Evolutionary conservation across 768 basidiomycete species (phyloP).

Genomic region (Trametes cingulata): DNA sequence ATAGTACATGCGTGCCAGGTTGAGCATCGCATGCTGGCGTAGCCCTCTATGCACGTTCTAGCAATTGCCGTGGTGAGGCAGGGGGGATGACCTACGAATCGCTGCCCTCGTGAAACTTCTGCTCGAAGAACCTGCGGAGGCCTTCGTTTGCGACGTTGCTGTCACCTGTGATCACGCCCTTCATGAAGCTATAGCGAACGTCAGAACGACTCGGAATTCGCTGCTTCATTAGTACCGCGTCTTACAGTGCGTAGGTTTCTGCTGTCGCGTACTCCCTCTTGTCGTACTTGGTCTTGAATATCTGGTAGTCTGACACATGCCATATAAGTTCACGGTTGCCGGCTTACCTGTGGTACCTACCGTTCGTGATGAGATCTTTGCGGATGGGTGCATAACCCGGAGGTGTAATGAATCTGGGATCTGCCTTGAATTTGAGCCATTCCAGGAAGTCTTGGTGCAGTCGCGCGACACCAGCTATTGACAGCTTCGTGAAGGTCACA

Average conservation of each 20-base stretch:
- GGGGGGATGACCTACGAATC: slow-evolving; percentile 63
- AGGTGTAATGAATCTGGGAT: background rate
- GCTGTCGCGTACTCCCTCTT: slow-evolving; percentile 65
- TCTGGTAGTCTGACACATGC: slow-evolving; percentile 40
- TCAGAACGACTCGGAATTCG: background rate
- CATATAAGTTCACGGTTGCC: background rate
- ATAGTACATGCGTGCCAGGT: slow-evolving; percentile 79
- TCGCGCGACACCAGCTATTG: slow-evolving; percentile 68
- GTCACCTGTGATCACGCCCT: slow-evolving; percentile 64
- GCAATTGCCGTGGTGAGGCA: background rate
- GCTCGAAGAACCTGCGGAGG: slow-evolving; percentile 79
- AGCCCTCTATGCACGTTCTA: slow-evolving; percentile 50
- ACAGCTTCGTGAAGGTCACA: slow-evolving; percentile 73
- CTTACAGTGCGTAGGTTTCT: slow-evolving; percentile 61
- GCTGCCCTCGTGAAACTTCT: slow-evolving; percentile 76
- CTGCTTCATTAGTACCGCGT: slow-evolving; percentile 7
- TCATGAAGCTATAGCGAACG: slow-evolving; percentile 57
- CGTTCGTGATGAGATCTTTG: slow-evolving; percentile 54
- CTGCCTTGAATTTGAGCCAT: slow-evolving; percentile 43
- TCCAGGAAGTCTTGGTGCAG: slow-evolving; percentile 65
- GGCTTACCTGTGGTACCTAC: slow-evolving; percentile 31
- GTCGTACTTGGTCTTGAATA: slow-evolving; percentile 67
- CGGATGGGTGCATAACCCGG: slow-evolving; percentile 20
- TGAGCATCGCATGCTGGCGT: slow-evolving; percentile 78
- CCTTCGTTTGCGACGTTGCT: slow-evolving; percentile 69